Evolutionary conservation across 106 monocot genomes (phyloP).

Genomic region (Cymbidium sinense): DNA sequence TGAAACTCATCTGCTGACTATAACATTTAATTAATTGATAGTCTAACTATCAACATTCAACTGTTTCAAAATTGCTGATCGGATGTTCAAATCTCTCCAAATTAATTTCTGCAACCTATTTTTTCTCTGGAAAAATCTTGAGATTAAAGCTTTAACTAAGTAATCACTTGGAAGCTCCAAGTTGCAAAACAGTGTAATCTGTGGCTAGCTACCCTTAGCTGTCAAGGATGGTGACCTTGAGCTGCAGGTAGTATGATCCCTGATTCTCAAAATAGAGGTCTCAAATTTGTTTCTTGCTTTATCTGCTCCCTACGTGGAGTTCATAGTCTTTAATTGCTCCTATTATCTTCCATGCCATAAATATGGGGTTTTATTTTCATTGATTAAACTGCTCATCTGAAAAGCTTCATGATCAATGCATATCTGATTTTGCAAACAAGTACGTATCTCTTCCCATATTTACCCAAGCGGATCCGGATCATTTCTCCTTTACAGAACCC

Average conservation of each 20-base stretch:
- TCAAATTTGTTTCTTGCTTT: too few species aligned
- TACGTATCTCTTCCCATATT: not conserved
- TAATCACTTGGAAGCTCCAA: not conserved
- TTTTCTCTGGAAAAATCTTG: not conserved
- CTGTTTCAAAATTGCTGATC: not conserved
- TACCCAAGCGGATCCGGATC: slow-evolving; percentile 37
- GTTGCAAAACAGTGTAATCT: too few species aligned
- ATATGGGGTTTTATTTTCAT: not conserved
- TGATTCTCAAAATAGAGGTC: too few species aligned
- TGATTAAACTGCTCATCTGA: slow-evolving; percentile 2
- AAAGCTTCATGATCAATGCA: too few species aligned
- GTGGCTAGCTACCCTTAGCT: too few species aligned
- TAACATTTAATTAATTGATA: not conserved
- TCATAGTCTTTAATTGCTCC: too few species aligned
- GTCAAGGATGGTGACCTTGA: too few species aligned
- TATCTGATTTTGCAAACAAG: not conserved
- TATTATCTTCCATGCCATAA: too few species aligned
- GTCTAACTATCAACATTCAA: not conserved
- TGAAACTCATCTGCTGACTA: not conserved
- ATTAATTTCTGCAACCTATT: not conserved
- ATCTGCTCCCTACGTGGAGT: too few species aligned
- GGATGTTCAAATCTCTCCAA: not conserved
- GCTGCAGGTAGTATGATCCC: too few species aligned
- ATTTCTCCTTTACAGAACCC: slow-evolving; percentile 63
- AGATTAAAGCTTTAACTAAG: not conserved